Evolutionary conservation across 176 grass and related monocot species (phyloP).

Genomic region (Aegilops umbellulata): DNA sequence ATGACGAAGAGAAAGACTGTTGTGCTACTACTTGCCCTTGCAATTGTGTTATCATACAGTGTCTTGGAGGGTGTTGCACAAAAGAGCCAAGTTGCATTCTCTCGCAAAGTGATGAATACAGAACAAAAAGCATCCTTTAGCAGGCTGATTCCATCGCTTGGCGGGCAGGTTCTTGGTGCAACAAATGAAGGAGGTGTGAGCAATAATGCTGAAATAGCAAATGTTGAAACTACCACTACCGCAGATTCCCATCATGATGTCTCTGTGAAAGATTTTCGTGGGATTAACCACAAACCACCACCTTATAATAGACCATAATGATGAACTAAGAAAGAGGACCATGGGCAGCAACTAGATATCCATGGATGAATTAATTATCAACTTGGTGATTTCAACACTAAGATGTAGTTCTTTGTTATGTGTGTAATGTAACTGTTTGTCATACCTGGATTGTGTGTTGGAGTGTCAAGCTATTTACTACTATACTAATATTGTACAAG

Average conservation of each 20-base stretch:
- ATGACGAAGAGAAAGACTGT: background rate
- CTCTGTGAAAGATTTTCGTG: conserved; percentile 18
- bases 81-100: background rate
- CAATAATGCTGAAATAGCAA: conserved; percentile 4
- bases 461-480: background rate
- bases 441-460: background rate
- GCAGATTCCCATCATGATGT: conserved; percentile 45
- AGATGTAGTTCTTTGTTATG: background rate
- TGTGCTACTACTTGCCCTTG: conserved; percentile 1
- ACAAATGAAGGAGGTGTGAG: background rate
- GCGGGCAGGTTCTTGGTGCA: background rate
- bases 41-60: conserved; percentile 11
- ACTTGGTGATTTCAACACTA: background rate
- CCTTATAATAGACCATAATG: conserved; percentile 22
- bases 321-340: background rate
- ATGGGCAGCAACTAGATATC: background rate
- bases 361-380: background rate
- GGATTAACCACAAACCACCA: background rate
- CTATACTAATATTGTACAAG: background rate
- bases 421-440: background rate
- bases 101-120: conserved; percentile 32
- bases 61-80: background rate
- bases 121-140: background rate
- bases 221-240: background rate
- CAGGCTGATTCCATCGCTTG: background rate